phyloP scores from a whole-genome alignment of 73 alveolate species.

The Tetrahymena borealis region DNA sequence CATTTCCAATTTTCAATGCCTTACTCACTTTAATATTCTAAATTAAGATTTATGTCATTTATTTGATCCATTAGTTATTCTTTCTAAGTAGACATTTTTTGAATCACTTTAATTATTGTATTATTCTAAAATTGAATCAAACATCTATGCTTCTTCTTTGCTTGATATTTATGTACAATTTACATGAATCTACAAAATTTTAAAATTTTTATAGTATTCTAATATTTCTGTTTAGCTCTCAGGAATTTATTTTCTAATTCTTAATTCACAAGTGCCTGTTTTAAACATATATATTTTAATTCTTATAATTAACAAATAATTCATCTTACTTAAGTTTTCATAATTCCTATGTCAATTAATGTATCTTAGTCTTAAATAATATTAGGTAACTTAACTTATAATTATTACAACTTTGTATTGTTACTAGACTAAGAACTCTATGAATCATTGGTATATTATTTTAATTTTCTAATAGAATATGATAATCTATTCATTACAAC shows the following conservation, averaged over 20 bases:
- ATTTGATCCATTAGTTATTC: not conserved
- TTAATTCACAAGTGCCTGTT: not conserved
- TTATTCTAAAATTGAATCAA: not conserved
- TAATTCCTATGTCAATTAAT: not conserved
- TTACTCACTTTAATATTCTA: not conserved
- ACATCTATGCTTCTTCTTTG: not conserved
- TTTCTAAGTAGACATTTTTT: not conserved
- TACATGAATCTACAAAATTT: not conserved
- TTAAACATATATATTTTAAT: not conserved
- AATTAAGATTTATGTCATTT: not conserved
- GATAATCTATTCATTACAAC: not conserved
- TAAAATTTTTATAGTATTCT: not conserved
- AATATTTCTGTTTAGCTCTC: not conserved
- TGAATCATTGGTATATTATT: too few species aligned
- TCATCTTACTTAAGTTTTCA: not conserved
- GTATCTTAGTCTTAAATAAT: not conserved
- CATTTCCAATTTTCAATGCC: not conserved
- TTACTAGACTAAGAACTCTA: too few species aligned
- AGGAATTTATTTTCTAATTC: not conserved
- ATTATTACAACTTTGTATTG: not conserved
- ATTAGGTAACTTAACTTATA: not conserved
- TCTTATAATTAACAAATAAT: not conserved
- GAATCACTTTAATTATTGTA: not conserved
- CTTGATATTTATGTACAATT: not conserved
- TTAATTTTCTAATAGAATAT: not conserved